Evolutionary conservation across 305 asterid genomes (phyloP).

Genomic region (Fraxinus ornus): DNA sequence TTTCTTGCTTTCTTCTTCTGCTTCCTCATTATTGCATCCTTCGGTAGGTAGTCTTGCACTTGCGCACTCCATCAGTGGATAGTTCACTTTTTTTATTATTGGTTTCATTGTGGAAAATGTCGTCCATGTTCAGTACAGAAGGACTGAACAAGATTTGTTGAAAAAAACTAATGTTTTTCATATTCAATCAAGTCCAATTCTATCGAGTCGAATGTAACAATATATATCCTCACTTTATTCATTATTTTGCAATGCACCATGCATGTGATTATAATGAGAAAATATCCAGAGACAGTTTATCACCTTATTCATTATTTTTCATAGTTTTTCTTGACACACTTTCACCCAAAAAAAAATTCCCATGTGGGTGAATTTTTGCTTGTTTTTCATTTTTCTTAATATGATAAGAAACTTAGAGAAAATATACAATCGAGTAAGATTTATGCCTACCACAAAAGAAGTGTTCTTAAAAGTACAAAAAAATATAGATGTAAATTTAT

Average conservation of each 20-base stretch:
- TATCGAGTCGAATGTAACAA: too few relatives aligned
- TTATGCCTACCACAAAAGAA: not conserved
- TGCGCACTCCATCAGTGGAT: not conserved
- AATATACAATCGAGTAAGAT: not conserved
- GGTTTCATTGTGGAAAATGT: too few relatives aligned
- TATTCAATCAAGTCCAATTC: too few relatives aligned
- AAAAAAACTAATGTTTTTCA: too few relatives aligned
- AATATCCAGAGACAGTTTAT: too few relatives aligned
- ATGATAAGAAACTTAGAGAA: not conserved
- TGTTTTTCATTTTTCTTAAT: not conserved
- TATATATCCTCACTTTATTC: too few relatives aligned
- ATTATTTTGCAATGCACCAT: not conserved
- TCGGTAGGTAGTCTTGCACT: not conserved
- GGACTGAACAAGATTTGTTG: not conserved
- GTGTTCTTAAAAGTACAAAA: too few relatives aligned
- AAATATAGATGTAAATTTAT: not conserved
- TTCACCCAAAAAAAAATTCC: too few relatives aligned
- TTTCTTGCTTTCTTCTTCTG: slow-evolving; percentile 13
- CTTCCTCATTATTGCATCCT: not conserved
- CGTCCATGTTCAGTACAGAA: not conserved
- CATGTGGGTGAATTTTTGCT: not conserved
- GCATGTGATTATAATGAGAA: not conserved
- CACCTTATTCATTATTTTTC: not conserved
- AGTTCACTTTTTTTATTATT: too few relatives aligned
- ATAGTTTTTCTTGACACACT: not conserved